A percentile compares a stretch with the other conserved stretches of the same genome.
Evolutionary conservation across 2,329 filamentous ascomycete genomes (phyloP).

Genomic region (Botrytis fabae): DNA sequence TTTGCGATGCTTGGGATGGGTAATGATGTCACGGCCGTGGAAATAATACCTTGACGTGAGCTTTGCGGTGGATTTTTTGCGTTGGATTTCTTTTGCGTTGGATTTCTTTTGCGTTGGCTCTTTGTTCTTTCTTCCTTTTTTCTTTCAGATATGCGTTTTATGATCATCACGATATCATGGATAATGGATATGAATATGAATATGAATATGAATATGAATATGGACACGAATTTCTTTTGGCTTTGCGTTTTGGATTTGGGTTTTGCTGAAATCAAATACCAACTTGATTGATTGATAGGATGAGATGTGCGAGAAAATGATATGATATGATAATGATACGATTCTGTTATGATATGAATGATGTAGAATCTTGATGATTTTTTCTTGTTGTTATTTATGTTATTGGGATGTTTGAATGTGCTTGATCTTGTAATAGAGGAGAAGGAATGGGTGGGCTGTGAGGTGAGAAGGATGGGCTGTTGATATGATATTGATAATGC

Average conservation of each 20-base stretch:
- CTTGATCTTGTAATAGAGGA: no score
- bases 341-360: not conserved
- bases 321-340: not conserved
- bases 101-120: not conserved
- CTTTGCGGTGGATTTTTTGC: not conserved
- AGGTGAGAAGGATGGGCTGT: no score
- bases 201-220: not conserved
- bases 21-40: constrained; percentile 8
- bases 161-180: not conserved
- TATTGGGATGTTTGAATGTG: not conserved
- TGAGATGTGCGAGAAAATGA: no score
- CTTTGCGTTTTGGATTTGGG: not conserved
- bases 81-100: not conserved
- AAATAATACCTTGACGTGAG: not conserved
- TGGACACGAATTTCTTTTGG: not conserved
- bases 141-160: not conserved
- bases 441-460: no score
- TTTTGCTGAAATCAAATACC: not conserved
- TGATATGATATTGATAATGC: no score
- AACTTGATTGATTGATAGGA: not conserved
- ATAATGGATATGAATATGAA: not conserved
- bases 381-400: not conserved
- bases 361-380: not conserved
- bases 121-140: no score
- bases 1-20: not conserved